Percentiles rank a stretch among this genome's conserved stretches.
phyloP scores from a whole-genome alignment of 306 rosid genomes.

The Arachis hypogaea region DNA sequence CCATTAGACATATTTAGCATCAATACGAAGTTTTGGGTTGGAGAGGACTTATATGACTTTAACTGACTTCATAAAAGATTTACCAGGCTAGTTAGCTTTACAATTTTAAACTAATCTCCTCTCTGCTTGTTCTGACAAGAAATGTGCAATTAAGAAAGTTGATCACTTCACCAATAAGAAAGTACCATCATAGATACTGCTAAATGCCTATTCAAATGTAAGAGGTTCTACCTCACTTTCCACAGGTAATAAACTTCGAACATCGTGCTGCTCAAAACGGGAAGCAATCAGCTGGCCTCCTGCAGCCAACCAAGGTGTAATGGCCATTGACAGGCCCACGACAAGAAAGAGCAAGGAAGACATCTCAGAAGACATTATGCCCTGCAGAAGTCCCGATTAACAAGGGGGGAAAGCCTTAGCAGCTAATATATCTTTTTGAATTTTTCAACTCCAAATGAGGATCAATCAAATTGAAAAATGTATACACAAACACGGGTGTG shows the following conservation, averaged over 20 bases:
- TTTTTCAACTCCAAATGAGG: slow-evolving; percentile 26
- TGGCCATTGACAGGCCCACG: slow-evolving; percentile 98
- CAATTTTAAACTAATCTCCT: neutral
- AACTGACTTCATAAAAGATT: slow-evolving; percentile 16
- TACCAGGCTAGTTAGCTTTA: slow-evolving; percentile 3
- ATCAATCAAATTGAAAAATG: neutral
- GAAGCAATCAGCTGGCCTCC: slow-evolving; percentile 98
- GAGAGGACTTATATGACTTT: neutral
- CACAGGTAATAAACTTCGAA: slow-evolving; percentile 90
- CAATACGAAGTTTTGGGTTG: neutral
- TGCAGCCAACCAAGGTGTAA: slow-evolving; percentile 98
- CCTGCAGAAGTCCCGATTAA: slow-evolving; percentile 59
- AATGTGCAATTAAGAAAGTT: slow-evolving; percentile 11
- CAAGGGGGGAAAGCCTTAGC: neutral
- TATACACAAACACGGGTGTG: no score
- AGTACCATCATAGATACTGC: neutral
- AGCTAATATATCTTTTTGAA: neutral
- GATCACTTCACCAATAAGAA: neutral
- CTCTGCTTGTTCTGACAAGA: slow-evolving; percentile 5
- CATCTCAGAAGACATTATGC: slow-evolving; percentile 91
- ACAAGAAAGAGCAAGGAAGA: slow-evolving; percentile 96
- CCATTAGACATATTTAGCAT: neutral
- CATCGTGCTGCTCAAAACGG: slow-evolving; percentile 96
- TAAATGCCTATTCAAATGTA: neutral
- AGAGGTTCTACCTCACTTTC: slow-evolving; percentile 91